Conservation (phyloP, 176 grass and related monocot genomes). For the Eragrostis curvula region DNA sequence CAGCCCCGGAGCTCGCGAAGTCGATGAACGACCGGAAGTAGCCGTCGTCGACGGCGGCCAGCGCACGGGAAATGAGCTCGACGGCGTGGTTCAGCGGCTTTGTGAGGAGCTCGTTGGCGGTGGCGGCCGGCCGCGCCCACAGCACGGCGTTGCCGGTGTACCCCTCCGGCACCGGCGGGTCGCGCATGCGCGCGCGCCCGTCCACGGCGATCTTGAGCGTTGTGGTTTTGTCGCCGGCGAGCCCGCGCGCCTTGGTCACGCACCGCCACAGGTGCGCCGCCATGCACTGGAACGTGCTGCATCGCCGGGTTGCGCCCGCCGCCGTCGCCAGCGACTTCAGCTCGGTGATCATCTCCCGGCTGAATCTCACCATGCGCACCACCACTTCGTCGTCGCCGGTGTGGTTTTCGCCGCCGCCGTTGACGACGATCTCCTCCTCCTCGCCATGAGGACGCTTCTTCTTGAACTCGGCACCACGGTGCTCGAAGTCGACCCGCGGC, state of each 20-base stretch:
- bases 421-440: neutral
- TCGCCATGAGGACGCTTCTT: too few species aligned
- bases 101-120: neutral
- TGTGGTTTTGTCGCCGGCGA: neutral
- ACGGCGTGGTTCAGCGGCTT: neutral
- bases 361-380: neutral
- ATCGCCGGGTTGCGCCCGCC: neutral
- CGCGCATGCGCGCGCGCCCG: neutral
- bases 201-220: neutral
- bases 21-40: slow-evolving; percentile 36
- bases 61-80: slow-evolving; percentile 6
- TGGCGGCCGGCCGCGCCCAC: neutral
- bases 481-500: neutral
- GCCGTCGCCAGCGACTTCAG: neutral
- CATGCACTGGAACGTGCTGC: slow-evolving; percentile 4
- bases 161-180: neutral
- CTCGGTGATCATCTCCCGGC: neutral
- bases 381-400: neutral
- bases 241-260: neutral
- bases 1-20: slow-evolving; percentile 32
- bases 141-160: slow-evolving; percentile 31
- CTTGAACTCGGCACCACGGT: slow-evolving; percentile 26
- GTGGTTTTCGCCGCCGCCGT: neutral
- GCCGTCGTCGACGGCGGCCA: neutral
- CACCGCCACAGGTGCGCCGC: slow-evolving; percentile 24